phyloP scores from a whole-genome alignment of 805 yeast genomes.

The Helenozyma baotianmanensis region DNA sequence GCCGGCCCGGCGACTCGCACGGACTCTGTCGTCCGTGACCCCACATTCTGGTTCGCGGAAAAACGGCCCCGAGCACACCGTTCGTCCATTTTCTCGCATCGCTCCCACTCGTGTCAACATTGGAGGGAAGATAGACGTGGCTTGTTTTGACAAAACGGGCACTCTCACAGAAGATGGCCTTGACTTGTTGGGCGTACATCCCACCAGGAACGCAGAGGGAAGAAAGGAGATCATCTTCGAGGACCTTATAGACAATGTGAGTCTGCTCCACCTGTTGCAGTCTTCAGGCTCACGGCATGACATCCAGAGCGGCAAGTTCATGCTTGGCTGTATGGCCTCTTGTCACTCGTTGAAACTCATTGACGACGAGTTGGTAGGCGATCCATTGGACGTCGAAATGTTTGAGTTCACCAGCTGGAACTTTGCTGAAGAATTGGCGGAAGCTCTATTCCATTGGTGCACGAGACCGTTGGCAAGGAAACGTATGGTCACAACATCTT shows the following conservation, averaged over 20 bases:
- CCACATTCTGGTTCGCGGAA: no score
- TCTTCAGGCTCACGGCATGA: conserved; percentile 3
- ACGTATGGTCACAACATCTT: conserved; percentile 26
- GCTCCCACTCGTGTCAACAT: conserved; percentile 92
- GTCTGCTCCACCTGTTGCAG: not conserved
- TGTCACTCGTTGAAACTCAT: conserved; percentile 85
- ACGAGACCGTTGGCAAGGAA: conserved; percentile 15
- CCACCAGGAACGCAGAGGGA: conserved; percentile 37
- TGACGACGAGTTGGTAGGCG: conserved; percentile 82
- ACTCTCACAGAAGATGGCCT: conserved; percentile 96
- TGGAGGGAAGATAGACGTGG: conserved; percentile 89
- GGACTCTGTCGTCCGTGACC: no score
- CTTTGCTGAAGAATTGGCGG: conserved; percentile 58
- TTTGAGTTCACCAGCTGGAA: conserved; percentile 83
- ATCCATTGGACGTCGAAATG: conserved; percentile 91
- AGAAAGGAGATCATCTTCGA: conserved; percentile 37
- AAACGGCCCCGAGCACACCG: no score
- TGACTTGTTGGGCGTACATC: conserved; percentile 65
- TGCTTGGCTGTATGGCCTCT: conserved; percentile 52
- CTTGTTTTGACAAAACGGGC: conserved; percentile 96
- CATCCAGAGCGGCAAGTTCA: conserved; percentile 26
- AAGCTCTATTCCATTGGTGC: conserved; percentile 14
- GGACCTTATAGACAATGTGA: conserved; percentile 18
- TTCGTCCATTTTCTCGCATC: conserved; percentile 90
- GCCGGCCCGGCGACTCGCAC: no score